Evolutionary conservation across 2,329 filamentous ascomycete species (phyloP).

Genomic region (Fusarium humuli): DNA sequence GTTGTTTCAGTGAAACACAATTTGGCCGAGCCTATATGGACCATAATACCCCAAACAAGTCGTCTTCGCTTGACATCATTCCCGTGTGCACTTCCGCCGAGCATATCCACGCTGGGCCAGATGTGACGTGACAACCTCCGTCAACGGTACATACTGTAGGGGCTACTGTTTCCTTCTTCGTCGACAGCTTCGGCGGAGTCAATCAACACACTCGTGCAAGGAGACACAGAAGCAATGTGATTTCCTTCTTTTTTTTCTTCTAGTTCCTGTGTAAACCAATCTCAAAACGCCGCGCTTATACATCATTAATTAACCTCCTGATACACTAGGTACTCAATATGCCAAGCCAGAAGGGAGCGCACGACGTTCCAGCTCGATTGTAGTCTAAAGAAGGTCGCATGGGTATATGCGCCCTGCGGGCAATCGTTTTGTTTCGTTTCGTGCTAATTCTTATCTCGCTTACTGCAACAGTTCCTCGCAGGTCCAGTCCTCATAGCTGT

Average conservation of each 20-base stretch:
- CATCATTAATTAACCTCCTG: constrained; percentile 46
- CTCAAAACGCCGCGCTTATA: constrained; percentile 55
- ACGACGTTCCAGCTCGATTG: constrained; percentile 41
- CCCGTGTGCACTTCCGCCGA: not conserved
- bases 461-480: constrained; percentile 90
- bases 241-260: constrained; percentile 45
- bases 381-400: constrained; percentile 38
- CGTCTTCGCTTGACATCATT: constrained; percentile 29
- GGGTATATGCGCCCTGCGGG: constrained; percentile 45
- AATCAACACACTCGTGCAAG: constrained; percentile 26
- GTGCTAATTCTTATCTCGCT: constrained; percentile 38
- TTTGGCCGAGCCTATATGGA: constrained; percentile 12
- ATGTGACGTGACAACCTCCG: constrained; percentile 14
- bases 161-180: constrained; percentile 5
- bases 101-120: not conserved
- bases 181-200: constrained; percentile 9
- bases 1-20: constrained; percentile 35
- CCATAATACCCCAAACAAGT: constrained; percentile 12
- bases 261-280: constrained; percentile 47
- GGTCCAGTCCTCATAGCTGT: constrained; percentile 98
- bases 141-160: constrained; percentile 9
- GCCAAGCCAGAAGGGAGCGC: constrained; percentile 34
- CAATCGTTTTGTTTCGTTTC: constrained; percentile 32
- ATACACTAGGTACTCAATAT: constrained; percentile 28
- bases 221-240: constrained; percentile 34